A percentile compares a stretch with the other conserved stretches of the same genome.
phyloP scores from a whole-genome alignment of 2,329 filamentous ascomycete species.

The Geosmithia morbida region DNA sequence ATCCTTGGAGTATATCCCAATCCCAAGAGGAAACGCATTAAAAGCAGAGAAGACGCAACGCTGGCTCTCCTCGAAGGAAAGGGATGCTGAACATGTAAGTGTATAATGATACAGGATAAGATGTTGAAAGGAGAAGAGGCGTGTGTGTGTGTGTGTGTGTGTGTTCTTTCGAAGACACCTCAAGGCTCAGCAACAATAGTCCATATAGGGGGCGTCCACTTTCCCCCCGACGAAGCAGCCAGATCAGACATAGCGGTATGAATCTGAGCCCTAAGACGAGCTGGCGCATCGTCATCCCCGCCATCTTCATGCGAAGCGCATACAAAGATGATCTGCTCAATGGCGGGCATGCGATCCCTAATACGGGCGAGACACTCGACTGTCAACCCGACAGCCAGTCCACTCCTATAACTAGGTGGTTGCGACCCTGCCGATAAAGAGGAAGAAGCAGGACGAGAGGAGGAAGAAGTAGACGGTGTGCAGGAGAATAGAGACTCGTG shows the following conservation, averaged over 20 bases:
- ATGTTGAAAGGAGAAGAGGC: too few species aligned
- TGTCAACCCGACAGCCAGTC: constrained; percentile 22
- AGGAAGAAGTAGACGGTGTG: neutral
- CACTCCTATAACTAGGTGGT: constrained; percentile 5
- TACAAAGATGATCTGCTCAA: constrained; percentile 29
- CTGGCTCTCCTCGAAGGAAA: neutral
- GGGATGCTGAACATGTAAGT: too few species aligned
- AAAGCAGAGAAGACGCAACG: too few species aligned
- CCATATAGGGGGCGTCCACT: neutral
- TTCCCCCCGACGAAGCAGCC: neutral
- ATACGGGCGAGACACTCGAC: constrained; percentile 24
- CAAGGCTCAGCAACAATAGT: neutral
- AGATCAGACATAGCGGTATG: constrained; percentile 18
- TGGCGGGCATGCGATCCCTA: constrained; percentile 18
- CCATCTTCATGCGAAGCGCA: constrained; percentile 13
- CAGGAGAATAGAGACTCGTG: constrained; percentile 24
- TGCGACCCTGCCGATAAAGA: neutral
- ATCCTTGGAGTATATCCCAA: too few species aligned
- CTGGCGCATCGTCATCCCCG: constrained; percentile 13
- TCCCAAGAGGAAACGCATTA: too few species aligned
- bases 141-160: too few species aligned
- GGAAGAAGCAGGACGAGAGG: neutral
- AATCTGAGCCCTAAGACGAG: constrained; percentile 21
- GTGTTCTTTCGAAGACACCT: neutral
- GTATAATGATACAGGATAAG: too few species aligned